A percentile compares a stretch with the other conserved stretches of the same genome.
Conservation (phyloP, 169 alveolate genomes). For the Babesia caballi region DNA sequence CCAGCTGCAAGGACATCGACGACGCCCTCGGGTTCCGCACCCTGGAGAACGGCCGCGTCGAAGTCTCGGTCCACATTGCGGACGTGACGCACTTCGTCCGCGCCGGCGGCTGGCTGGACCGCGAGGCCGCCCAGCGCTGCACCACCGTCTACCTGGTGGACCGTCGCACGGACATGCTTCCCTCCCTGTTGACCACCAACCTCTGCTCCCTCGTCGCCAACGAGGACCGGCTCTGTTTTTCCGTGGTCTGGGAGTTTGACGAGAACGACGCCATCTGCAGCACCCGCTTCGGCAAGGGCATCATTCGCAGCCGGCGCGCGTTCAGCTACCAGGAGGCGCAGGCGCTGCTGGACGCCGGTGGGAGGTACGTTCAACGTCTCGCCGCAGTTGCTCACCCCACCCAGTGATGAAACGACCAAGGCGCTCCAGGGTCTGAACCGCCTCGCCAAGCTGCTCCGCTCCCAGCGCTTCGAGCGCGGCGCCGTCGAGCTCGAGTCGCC, state of each 20-base stretch:
- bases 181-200: slow-evolving; percentile 92
- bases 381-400: not conserved
- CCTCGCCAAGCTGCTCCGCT: slow-evolving; percentile 83
- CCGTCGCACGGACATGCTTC: slow-evolving; percentile 98
- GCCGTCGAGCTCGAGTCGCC: slow-evolving; percentile 95
- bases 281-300: slow-evolving; percentile 82
- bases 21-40: slow-evolving; percentile 92
- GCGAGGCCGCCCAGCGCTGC: slow-evolving; percentile 97
- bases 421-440: slow-evolving; percentile 83
- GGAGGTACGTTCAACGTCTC: slow-evolving; percentile 57
- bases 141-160: slow-evolving; percentile 96
- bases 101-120: slow-evolving; percentile 94
- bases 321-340: slow-evolving; percentile 89
- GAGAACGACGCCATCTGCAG: slow-evolving; percentile 79
- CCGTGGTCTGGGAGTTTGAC: slow-evolving; percentile 92
- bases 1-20: slow-evolving; percentile 98
- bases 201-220: slow-evolving; percentile 90
- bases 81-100: slow-evolving; percentile 98
- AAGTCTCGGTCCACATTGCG: slow-evolving; percentile 99
- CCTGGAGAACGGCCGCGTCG: slow-evolving; percentile 71
- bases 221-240: slow-evolving; percentile 91
- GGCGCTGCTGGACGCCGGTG: slow-evolving; percentile 81
- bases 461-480: slow-evolving; percentile 88
- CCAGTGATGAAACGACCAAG: slow-evolving; percentile 71
- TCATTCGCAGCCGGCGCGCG: slow-evolving; percentile 89